A percentile compares a stretch with the other conserved stretches of the same genome.
These are phyloP conservation scores for Exophiala sp. DNA, from an alignment of 2,329 filamentous ascomycete genomes.

Conservation along the genomic window DNA sequence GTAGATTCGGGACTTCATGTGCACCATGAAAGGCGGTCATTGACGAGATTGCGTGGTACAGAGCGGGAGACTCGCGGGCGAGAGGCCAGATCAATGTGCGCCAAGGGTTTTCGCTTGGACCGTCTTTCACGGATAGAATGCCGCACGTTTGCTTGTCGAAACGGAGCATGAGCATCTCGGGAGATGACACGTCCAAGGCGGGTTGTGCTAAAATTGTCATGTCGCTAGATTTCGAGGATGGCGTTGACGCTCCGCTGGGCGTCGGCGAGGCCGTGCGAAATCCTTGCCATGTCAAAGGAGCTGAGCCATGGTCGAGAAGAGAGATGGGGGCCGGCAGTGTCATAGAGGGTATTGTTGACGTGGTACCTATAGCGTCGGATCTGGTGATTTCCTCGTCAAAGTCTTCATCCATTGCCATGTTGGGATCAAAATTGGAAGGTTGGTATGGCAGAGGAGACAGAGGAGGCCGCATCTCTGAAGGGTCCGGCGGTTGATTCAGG, in stretches of 20 bases:
- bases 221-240: conserved; percentile 30
- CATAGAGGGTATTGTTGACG: conserved; percentile 7
- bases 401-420: conserved; percentile 40
- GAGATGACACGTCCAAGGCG: conserved; percentile 46
- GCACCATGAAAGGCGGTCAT: conserved; percentile 60
- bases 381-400: conserved; percentile 55
- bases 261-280: conserved; percentile 32
- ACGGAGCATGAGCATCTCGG: conserved; percentile 57
- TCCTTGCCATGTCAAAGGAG: conserved; percentile 8
- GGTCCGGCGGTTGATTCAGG: conserved; percentile 38
- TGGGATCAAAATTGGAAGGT: conserved; percentile 25
- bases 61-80: conserved; percentile 56
- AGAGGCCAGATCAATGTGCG: conserved; percentile 64
- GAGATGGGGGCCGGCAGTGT: conserved; percentile 2
- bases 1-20: conserved; percentile 48
- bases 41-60: conserved; percentile 63
- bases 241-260: conserved; percentile 33
- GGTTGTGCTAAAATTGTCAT: conserved; percentile 38
- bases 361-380: conserved; percentile 14
- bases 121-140: conserved; percentile 65
- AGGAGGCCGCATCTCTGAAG: conserved; percentile 30
- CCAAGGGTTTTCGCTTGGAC: conserved; percentile 65
- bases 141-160: conserved; percentile 64
- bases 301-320: neutral
- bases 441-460: conserved; percentile 30